phyloP scores from a whole-genome alignment of 345 rosid genomes.

The Populus ilicifolia region DNA sequence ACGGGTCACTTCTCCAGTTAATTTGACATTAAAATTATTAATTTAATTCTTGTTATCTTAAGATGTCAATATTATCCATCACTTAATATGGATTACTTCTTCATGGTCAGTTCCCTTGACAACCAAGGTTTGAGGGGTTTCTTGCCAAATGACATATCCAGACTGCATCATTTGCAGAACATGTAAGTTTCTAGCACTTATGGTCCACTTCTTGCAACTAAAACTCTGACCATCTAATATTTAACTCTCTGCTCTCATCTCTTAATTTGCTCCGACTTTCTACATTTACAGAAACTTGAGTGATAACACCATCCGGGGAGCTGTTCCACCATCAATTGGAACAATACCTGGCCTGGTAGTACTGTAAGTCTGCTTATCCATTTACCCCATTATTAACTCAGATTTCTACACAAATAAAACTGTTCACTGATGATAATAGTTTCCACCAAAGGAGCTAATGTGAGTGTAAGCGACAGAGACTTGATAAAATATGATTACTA shows the following conservation, averaged over 20 bases:
- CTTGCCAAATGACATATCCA: slow-evolving; percentile 70
- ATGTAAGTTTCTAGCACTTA: slow-evolving; percentile 49
- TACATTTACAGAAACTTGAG: slow-evolving; percentile 70
- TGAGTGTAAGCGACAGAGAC: not conserved
- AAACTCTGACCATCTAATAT: not conserved
- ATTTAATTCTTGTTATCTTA: not conserved
- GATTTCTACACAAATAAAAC: not conserved
- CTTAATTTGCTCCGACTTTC: not conserved
- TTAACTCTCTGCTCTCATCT: not conserved
- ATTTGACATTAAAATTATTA: not conserved
- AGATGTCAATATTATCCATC: not conserved
- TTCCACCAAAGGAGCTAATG: not conserved
- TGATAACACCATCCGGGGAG: slow-evolving; percentile 68
- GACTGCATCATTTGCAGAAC: slow-evolving; percentile 70
- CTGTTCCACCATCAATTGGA: slow-evolving; percentile 74
- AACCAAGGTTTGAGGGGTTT: slow-evolving; percentile 86
- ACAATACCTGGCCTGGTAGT: slow-evolving; percentile 54
- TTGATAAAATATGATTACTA: not conserved
- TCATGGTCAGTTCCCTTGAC: slow-evolving; percentile 63
- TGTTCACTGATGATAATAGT: not conserved
- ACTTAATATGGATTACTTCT: slow-evolving; percentile 9
- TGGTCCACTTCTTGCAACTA: not conserved
- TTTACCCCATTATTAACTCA: not conserved
- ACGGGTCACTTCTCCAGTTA: not conserved
- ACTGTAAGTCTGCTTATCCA: slow-evolving; percentile 53